Percentiles rank a stretch among this genome's conserved stretches.
phyloP scores from a whole-genome alignment of 2,329 filamentous ascomycete genomes.

The Torrubiellomyces zombiae region DNA sequence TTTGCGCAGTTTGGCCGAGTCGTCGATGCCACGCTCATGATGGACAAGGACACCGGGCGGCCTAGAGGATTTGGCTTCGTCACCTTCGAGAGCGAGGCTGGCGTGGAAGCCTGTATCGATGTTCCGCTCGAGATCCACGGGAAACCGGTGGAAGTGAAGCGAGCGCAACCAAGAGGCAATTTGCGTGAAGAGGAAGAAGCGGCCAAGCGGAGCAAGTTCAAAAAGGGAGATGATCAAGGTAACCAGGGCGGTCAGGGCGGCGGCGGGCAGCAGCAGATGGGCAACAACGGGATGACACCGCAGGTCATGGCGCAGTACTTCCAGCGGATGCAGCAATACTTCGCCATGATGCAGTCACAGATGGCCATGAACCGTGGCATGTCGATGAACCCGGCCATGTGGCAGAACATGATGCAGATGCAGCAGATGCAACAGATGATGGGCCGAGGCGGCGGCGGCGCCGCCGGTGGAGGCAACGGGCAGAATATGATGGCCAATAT shows the following conservation, averaged over 20 bases:
- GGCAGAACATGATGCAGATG: slow-evolving; percentile 63
- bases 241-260: slow-evolving; percentile 14
- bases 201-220: slow-evolving; percentile 43
- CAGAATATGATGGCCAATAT: slow-evolving; percentile 25
- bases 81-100: slow-evolving; percentile 89
- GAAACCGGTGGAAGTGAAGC: slow-evolving; percentile 96
- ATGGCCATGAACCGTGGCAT: slow-evolving; percentile 70
- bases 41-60: slow-evolving; percentile 98
- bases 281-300: slow-evolving; percentile 61
- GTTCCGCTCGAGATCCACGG: slow-evolving; percentile 80
- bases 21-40: slow-evolving; percentile 96
- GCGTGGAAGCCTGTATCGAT: slow-evolving; percentile 79
- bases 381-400: slow-evolving; percentile 60
- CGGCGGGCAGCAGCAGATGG: slow-evolving; percentile 26
- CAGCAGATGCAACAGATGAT: slow-evolving; percentile 48
- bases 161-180: slow-evolving; percentile 88
- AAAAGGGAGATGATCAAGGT: slow-evolving; percentile 33
- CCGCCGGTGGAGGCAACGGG: slow-evolving; percentile 15
- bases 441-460: slow-evolving; percentile 22
- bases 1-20: slow-evolving; percentile 95
- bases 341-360: slow-evolving; percentile 85
- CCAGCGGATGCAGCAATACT: slow-evolving; percentile 96
- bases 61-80: slow-evolving; percentile 95
- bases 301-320: slow-evolving; percentile 98
- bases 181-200: slow-evolving; percentile 77